phyloP scores from a whole-genome alignment of 164 flowering plant species.

The Protea cynaroides region DNA sequence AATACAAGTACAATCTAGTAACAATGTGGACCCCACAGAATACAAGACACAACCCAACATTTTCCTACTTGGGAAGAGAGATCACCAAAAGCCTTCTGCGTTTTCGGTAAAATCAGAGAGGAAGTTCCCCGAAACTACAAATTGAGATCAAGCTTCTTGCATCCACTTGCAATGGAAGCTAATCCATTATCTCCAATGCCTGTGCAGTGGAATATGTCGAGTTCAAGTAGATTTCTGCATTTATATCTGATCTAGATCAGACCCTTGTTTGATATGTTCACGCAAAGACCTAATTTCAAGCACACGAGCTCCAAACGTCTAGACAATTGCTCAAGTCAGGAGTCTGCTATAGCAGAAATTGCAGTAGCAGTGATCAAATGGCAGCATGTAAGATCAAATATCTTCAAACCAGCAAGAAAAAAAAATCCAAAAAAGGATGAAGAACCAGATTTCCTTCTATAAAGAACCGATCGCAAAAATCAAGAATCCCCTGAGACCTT shows the following conservation, averaged over 20 bases:
- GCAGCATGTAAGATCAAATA: constrained; percentile 62
- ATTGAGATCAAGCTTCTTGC: constrained; percentile 67
- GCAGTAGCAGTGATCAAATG: constrained; percentile 44
- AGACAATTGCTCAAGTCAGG: constrained; percentile 49
- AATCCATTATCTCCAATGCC: constrained; percentile 61
- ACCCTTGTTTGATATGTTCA: constrained; percentile 50
- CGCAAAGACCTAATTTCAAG: constrained; percentile 63
- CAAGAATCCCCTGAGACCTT: too few species aligned
- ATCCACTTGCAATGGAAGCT: constrained; percentile 49
- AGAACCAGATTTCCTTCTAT: too few species aligned
- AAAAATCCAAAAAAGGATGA: too few species aligned
- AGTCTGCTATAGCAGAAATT: constrained; percentile 42
- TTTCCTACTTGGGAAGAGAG: too few species aligned
- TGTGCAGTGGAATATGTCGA: constrained; percentile 65
- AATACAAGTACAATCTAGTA: too few species aligned
- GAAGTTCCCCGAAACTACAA: too few species aligned
- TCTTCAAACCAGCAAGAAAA: constrained; percentile 37
- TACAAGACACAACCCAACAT: too few species aligned
- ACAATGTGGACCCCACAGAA: too few species aligned
- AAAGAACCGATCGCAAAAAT: too few species aligned
- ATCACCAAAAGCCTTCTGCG: too few species aligned
- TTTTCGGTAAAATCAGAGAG: too few species aligned
- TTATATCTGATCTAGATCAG: constrained; percentile 41
- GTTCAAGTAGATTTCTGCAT: constrained; percentile 47
- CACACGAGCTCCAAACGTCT: constrained; percentile 38